Base-by-base conservation (phyloP, 2,329 filamentous ascomycete genomes). In the Xylariomycetidae sp. region DNA sequence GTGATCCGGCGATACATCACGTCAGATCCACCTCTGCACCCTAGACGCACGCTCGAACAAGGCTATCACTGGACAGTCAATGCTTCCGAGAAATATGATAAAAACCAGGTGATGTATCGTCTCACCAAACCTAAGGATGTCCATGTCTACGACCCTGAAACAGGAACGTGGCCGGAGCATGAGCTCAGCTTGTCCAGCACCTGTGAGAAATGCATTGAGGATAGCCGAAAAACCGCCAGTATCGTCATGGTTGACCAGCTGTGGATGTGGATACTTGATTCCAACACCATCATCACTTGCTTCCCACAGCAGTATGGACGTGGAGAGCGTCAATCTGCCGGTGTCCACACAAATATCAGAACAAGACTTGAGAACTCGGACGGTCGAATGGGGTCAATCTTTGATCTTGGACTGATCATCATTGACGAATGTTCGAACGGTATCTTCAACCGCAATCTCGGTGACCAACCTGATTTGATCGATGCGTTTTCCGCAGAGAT, bases 41-140 rank as follows among this genome's bases (percentile, higher is more conserved):
- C 64, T 0, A 56, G 69, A 1, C 48, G 69, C 1, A 71, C 67
- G 0, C 50, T 71, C 1, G 67, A 71, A 28, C 67, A 71, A 37
- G 61, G 59, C 0, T 69, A 67, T 36, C 63, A 62, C 26, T 61
- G 59, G 54, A 62, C 58, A 3, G 48, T 66, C 3, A 49, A 56
- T 1, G 57, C 62, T n/a, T 69, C 66, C 0, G 41, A 51, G 4
- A 40, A 45, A 2, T 48, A 66, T 4, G 67, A 71, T 28, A 41
- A 49, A 4, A 63, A 67, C 19, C 64, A 68, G 27, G 64, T 67
- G 1, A 54, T 67, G 2, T 67, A 64, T 25, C 57, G 64, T 1
- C 47, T 44, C 1, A 67, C 63, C 0, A 58, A 44, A 10, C 32
- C 52, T 2, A 34, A 48, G 3, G n/a, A 23, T 23, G n/a, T 8